Conservation (phyloP, 768 basidiomycete genomes). For the Tylopilus vinaceipallidus region DNA sequence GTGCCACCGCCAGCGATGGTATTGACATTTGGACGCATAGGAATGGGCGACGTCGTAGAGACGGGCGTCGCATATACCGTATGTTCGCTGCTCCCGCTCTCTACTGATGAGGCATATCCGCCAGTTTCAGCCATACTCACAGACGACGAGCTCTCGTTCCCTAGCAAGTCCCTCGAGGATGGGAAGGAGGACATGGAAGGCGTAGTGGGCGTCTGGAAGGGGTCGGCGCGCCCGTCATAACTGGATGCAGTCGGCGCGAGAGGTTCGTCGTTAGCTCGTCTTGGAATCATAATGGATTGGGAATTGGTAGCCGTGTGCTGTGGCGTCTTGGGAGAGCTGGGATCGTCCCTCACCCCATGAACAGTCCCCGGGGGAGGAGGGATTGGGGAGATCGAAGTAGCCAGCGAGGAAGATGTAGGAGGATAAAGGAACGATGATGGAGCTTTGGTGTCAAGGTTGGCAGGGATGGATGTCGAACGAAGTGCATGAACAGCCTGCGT, state of each 20-base stretch:
- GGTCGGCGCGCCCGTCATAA: constrained; percentile 17
- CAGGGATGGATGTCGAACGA: constrained; percentile 17
- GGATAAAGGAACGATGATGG: constrained; percentile 26
- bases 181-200: constrained; percentile 29
- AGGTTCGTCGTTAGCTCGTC: constrained; percentile 30
- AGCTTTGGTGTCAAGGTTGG: constrained; percentile 13
- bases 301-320: constrained; percentile 28
- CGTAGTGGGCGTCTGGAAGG: constrained; percentile 31
- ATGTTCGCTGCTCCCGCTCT: constrained; percentile 16
- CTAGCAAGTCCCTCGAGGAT: constrained; percentile 18
- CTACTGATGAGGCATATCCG: constrained; percentile 6
- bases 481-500: constrained; percentile 40
- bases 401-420: constrained; percentile 9
- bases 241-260: constrained; percentile 25
- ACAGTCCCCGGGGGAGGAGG: constrained; percentile 12
- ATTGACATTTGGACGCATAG: constrained; percentile 1
- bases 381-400: constrained; percentile 9
- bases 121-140: background rate
- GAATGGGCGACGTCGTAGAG: constrained; percentile 1
- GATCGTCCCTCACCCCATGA: background rate
- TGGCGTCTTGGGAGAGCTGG: constrained; percentile 7
- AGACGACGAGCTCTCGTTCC: background rate
- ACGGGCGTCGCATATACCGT: constrained; percentile 14
- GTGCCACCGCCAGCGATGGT: background rate
- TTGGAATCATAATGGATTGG: constrained; percentile 27